These are phyloP conservation scores for Xylaria sp. DNA, from an alignment of 2,329 filamentous ascomycete species.

Conservation along the genomic window DNA sequence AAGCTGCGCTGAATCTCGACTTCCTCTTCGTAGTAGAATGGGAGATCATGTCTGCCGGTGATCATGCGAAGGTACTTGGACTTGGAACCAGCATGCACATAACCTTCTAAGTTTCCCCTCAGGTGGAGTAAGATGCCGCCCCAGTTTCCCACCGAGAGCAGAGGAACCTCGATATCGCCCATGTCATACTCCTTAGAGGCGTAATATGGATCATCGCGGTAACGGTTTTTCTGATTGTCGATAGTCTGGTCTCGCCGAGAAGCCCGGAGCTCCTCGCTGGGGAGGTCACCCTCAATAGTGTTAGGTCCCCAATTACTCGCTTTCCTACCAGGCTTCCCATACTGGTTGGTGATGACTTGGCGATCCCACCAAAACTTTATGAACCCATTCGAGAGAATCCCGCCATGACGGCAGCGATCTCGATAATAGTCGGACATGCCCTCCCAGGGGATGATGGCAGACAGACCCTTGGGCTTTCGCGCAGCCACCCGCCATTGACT, in stretches of 20 bases:
- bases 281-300: slow-evolving; percentile 69
- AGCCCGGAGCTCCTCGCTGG: slow-evolving; percentile 59
- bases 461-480: slow-evolving; percentile 57
- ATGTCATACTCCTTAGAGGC: slow-evolving; percentile 72
- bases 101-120: slow-evolving; percentile 75
- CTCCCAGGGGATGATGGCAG: slow-evolving; percentile 63
- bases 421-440: slow-evolving; percentile 66
- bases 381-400: slow-evolving; percentile 68
- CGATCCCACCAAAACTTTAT: slow-evolving; percentile 75
- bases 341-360: slow-evolving; percentile 75
- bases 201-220: slow-evolving; percentile 72
- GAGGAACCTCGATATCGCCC: slow-evolving; percentile 73
- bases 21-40: slow-evolving; percentile 77
- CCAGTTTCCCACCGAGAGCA: slow-evolving; percentile 77
- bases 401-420: slow-evolving; percentile 70
- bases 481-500: slow-evolving; percentile 63
- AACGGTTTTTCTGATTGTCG: slow-evolving; percentile 62
- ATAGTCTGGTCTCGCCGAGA: slow-evolving; percentile 57
- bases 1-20: slow-evolving; percentile 75
- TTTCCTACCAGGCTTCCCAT: slow-evolving; percentile 54
- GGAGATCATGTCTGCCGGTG: slow-evolving; percentile 75
- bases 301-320: slow-evolving; percentile 46
- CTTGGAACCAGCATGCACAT: slow-evolving; percentile 69
- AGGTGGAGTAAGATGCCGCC: slow-evolving; percentile 76
- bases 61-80: slow-evolving; percentile 77